A percentile compares a stretch with the other conserved stretches of the same genome.
phyloP scores from a whole-genome alignment of 805 yeast species.

The Henningerozyma blattae region DNA sequence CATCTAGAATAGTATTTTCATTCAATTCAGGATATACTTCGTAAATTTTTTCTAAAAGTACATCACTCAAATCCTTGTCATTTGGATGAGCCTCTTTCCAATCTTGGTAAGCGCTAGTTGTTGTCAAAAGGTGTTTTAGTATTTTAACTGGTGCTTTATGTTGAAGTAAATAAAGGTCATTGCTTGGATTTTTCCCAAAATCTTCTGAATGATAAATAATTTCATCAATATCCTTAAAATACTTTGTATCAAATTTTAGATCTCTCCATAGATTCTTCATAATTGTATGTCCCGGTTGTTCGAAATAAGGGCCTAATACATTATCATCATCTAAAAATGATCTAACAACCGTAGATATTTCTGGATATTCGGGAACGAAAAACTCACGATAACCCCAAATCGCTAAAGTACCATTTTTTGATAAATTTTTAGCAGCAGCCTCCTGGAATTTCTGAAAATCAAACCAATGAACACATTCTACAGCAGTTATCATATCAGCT shows the following conservation, averaged over 20 bases:
- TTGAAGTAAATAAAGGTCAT: neutral
- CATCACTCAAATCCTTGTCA: neutral
- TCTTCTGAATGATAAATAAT: neutral
- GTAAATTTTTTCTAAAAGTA: neutral
- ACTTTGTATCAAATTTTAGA: conserved; percentile 70
- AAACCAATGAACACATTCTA: conserved; percentile 84
- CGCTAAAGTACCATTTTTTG: conserved; percentile 55
- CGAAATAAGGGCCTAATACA: conserved; percentile 36
- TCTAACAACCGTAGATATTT: conserved; percentile 41
- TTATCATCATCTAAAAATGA: conserved; percentile 40
- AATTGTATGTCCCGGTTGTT: neutral
- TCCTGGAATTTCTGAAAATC: conserved; percentile 41
- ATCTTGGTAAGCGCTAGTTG: neutral
- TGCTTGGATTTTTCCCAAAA: neutral
- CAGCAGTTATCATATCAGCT: conserved; percentile 62
- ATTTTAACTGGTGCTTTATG: neutral
- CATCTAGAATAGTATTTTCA: neutral
- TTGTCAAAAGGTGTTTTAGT: neutral
- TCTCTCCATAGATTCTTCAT: neutral
- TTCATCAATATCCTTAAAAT: conserved; percentile 62
- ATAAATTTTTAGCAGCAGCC: conserved; percentile 38
- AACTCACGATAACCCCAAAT: conserved; percentile 78
- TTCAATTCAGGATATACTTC: neutral
- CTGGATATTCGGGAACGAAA: conserved; percentile 37
- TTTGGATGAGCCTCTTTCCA: neutral